phyloP scores from a whole-genome alignment of 805 yeast species.

The Sugiyamaella floridensis region DNA sequence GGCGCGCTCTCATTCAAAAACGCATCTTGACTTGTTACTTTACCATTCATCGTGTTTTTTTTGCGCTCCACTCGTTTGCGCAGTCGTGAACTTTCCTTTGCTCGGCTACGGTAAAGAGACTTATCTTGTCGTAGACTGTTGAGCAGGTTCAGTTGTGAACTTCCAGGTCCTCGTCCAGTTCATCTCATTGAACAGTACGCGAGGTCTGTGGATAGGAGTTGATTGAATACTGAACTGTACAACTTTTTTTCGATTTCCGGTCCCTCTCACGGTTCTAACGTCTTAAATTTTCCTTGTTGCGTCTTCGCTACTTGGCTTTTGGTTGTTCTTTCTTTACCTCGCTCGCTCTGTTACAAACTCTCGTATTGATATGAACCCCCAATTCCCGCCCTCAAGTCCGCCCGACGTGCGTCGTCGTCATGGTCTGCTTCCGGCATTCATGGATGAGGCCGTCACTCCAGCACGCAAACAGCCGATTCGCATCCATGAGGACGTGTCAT shows the following conservation, averaged over 20 bases:
- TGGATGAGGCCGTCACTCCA: not conserved
- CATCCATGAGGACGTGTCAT: constrained; percentile 13
- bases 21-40: too few relatives aligned
- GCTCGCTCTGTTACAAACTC: not conserved
- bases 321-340: not conserved
- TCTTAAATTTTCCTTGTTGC: too few relatives aligned
- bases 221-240: not conserved
- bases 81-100: not conserved
- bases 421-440: constrained; percentile 17
- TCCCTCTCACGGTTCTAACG: not conserved
- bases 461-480: constrained; percentile 3
- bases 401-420: constrained; percentile 14
- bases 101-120: not conserved
- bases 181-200: too few relatives aligned
- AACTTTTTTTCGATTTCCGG: not conserved
- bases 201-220: not conserved
- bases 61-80: not conserved
- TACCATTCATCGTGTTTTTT: not conserved
- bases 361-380: constrained; percentile 17
- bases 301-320: not conserved
- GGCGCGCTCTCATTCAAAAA: not conserved
- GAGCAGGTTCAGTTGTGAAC: too few relatives aligned
- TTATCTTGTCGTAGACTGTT: too few relatives aligned
- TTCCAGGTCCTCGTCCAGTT: too few relatives aligned
- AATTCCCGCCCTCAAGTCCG: constrained; percentile 52